Percentiles rank a stretch among this genome's conserved stretches.
phyloP scores from a whole-genome alignment of 495 filamentous ascomycete genomes.

The Aspergillus mulundensis region DNA sequence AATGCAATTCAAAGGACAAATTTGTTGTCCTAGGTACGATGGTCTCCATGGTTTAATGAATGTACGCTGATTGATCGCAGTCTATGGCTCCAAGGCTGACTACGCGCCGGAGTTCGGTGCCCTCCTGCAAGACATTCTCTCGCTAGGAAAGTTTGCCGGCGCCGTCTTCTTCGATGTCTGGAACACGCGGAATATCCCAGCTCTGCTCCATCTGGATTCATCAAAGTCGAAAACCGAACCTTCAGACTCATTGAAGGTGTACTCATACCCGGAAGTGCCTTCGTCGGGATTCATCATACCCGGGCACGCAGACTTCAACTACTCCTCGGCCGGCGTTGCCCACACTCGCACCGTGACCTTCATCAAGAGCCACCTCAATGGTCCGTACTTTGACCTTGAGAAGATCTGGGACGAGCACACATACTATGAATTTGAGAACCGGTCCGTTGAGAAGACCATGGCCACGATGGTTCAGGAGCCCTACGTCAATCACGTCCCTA shows the following conservation, averaged over 20 bases:
- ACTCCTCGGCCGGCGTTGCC: conserved; percentile 26
- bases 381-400: conserved; percentile 56
- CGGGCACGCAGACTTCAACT: conserved; percentile 27
- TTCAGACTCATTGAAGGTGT: neutral
- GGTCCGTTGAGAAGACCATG: conserved; percentile 45
- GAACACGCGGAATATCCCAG: conserved; percentile 10
- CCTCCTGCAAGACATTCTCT: conserved; percentile 5
- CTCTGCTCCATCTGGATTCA: conserved; percentile 13
- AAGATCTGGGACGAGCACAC: conserved; percentile 57
- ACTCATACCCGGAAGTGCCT: conserved; percentile 23
- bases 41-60: neutral
- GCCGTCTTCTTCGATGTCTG: conserved; percentile 20
- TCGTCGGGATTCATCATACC: conserved; percentile 31
- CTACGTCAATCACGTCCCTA: conserved; percentile 57
- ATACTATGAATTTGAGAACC: conserved; percentile 34
- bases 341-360: conserved; percentile 34
- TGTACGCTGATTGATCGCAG: conserved; percentile 13
- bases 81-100: conserved; percentile 25
- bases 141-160: conserved; percentile 6
- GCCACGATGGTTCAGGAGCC: conserved; percentile 55
- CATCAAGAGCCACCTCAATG: conserved; percentile 29
- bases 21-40: conserved; percentile 22
- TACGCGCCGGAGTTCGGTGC: conserved; percentile 23
- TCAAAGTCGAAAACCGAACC: neutral
- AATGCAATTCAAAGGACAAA: conserved; percentile 18